phyloP scores from a whole-genome alignment of 2,329 filamentous ascomycete species.

The Zymoseptoria passerinii region DNA sequence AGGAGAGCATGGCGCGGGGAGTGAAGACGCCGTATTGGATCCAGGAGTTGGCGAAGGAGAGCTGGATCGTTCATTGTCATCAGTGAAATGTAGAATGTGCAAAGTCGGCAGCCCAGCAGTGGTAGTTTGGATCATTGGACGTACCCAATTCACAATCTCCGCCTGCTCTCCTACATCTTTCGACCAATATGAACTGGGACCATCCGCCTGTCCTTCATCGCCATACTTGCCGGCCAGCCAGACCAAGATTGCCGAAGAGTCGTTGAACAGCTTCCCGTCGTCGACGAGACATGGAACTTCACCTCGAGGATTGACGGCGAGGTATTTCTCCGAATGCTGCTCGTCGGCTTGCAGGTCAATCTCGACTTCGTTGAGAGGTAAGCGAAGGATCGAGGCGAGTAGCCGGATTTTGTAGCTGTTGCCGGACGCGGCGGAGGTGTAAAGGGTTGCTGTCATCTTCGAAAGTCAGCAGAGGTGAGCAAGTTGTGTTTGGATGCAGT shows the following conservation, averaged over 20 bases:
- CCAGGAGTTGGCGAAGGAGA: conserved; percentile 7
- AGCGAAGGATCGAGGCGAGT: conserved; percentile 4
- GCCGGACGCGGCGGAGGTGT: conserved; percentile 1
- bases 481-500: no score
- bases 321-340: conserved; percentile 7
- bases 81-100: no score
- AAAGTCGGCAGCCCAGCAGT: no score
- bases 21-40: conserved; percentile 13
- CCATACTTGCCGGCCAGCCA: conserved; percentile 1
- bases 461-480: not conserved
- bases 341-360: conserved; percentile 6
- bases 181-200: conserved; percentile 3
- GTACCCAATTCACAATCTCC: conserved; percentile 5
- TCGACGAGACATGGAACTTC: conserved; percentile 7
- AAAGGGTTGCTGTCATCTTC: not conserved
- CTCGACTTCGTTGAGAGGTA: conserved; percentile 8
- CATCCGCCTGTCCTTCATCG: not conserved
- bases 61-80: conserved; percentile 1
- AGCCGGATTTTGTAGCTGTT: conserved; percentile 12
- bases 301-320: conserved; percentile 9
- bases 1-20: conserved; percentile 17
- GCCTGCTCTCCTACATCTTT: conserved; percentile 6
- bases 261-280: conserved; percentile 6
- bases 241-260: conserved; percentile 5
- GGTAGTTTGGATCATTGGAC: no score